These are phyloP conservation scores for Scedosporium apiospermum DNA, from an alignment of 2,329 filamentous ascomycete species.

Conservation along the genomic window DNA sequence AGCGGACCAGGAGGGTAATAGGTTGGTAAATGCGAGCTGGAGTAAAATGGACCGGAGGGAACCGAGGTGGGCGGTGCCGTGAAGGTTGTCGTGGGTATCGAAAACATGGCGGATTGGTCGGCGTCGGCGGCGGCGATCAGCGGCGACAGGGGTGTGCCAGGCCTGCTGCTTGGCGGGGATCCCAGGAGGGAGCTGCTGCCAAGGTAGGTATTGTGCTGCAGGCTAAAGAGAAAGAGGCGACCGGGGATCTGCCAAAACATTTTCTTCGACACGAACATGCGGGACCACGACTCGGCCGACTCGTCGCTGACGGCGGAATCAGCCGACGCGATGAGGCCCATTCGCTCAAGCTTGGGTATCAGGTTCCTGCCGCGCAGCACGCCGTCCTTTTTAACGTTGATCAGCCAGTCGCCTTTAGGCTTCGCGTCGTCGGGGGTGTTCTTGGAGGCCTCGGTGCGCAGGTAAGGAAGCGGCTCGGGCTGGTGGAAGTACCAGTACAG, in stretches of 20 bases:
- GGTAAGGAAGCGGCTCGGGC: conserved; percentile 54
- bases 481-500: conserved; percentile 98
- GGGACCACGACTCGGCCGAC: conserved; percentile 56
- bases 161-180: conserved; percentile 6
- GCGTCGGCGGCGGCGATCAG: conserved; percentile 14
- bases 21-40: conserved; percentile 76
- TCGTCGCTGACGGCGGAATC: conserved; percentile 63
- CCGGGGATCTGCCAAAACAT: conserved; percentile 91
- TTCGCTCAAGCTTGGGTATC: conserved; percentile 83
- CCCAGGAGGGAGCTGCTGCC: neutral
- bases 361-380: conserved; percentile 76
- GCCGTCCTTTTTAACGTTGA: conserved; percentile 79
- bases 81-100: conserved; percentile 22
- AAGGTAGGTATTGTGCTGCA: conserved; percentile 45
- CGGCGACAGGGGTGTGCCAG: conserved; percentile 35
- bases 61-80: conserved; percentile 22
- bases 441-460: conserved; percentile 54
- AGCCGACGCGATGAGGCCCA: conserved; percentile 72
- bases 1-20: conserved; percentile 80
- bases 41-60: conserved; percentile 63
- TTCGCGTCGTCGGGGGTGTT: conserved; percentile 59
- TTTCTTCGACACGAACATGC: conserved; percentile 72
- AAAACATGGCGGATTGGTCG: conserved; percentile 29
- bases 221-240: conserved; percentile 77
- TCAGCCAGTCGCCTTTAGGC: conserved; percentile 77